Percentiles rank a stretch among this genome's conserved stretches.
Conservation (phyloP, 2,329 filamentous ascomycete species). For the Mollisia scopiformis region DNA sequence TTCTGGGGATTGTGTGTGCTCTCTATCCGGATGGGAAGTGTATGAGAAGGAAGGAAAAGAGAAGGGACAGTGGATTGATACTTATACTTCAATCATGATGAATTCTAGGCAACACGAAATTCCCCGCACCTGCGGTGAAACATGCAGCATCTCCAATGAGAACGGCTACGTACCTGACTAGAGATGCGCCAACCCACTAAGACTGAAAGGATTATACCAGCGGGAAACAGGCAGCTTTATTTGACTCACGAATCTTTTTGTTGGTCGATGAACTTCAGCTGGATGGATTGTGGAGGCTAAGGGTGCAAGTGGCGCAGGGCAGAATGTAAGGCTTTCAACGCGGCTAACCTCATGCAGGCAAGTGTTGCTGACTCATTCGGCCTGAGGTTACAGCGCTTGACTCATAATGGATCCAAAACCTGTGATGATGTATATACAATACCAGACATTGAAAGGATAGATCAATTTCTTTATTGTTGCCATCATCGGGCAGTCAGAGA, state of each 20-base stretch:
- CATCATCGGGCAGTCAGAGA: too few species aligned
- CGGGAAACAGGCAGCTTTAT: neutral
- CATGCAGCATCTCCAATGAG: conserved; percentile 3
- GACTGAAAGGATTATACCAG: neutral
- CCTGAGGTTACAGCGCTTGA: too few species aligned
- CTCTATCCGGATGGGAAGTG: neutral
- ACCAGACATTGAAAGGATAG: neutral
- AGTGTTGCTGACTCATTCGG: neutral
- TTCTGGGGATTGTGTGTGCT: neutral
- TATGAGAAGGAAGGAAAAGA: neutral
- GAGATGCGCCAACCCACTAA: neutral
- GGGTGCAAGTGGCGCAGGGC: neutral
- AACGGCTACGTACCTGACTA: conserved; percentile 7
- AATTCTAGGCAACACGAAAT: neutral
- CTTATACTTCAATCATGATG: conserved; percentile 7
- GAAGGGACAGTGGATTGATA: neutral
- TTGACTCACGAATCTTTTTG: neutral
- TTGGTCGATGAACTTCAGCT: neutral
- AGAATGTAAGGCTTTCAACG: neutral
- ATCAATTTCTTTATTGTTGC: too few species aligned
- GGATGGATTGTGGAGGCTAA: too few species aligned
- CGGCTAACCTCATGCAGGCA: too few species aligned
- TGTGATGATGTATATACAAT: neutral
- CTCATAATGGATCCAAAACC: neutral
- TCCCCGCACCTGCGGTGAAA: neutral